These are phyloP conservation scores for Trichoderma koningiopsis DNA, from an alignment of 2,329 filamentous ascomycete species.

Conservation along the genomic window DNA sequence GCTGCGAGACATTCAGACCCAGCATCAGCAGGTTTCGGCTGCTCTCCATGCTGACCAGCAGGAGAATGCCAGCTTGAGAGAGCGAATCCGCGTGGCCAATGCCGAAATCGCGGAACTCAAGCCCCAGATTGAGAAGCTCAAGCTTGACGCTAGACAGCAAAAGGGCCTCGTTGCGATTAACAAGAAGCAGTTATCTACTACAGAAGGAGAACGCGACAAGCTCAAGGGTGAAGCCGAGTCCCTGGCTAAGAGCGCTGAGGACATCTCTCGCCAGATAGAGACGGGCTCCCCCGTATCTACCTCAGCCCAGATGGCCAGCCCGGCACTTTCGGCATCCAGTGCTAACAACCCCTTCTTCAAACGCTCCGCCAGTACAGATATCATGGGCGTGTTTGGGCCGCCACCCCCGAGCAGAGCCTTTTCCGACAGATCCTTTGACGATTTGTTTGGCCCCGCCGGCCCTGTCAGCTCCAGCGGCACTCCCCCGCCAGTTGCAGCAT, in stretches of 20 bases:
- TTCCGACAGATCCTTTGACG: constrained; percentile 75
- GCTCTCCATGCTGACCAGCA: constrained; percentile 83
- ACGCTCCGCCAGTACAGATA: constrained; percentile 62
- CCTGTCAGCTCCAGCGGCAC: constrained; percentile 47
- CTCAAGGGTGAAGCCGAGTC: constrained; percentile 77
- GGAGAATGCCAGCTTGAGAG: constrained; percentile 83
- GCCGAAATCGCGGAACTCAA: constrained; percentile 80
- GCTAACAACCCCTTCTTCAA: constrained; percentile 96
- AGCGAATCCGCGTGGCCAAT: constrained; percentile 82
- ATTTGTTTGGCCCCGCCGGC: constrained; percentile 77
- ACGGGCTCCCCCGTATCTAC: constrained; percentile 52
- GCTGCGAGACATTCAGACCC: constrained; percentile 77
- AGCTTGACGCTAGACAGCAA: constrained; percentile 88
- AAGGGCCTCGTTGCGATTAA: constrained; percentile 97
- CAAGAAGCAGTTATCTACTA: constrained; percentile 93
- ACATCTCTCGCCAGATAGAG: constrained; percentile 55
- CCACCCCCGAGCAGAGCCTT: constrained; percentile 51
- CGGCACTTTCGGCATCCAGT: constrained; percentile 67
- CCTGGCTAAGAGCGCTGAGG: constrained; percentile 64
- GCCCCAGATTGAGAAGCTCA: constrained; percentile 90
- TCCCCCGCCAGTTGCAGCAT: constrained; percentile 41
- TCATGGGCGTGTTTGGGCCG: constrained; percentile 57
- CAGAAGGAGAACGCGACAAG: constrained; percentile 86
- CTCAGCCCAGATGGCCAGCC: constrained; percentile 64
- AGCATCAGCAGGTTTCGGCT: constrained; percentile 74